Percentiles rank a stretch among this genome's conserved stretches.
phyloP scores from a whole-genome alignment of 495 filamentous ascomycete species.

The Durotheca rogersii region DNA sequence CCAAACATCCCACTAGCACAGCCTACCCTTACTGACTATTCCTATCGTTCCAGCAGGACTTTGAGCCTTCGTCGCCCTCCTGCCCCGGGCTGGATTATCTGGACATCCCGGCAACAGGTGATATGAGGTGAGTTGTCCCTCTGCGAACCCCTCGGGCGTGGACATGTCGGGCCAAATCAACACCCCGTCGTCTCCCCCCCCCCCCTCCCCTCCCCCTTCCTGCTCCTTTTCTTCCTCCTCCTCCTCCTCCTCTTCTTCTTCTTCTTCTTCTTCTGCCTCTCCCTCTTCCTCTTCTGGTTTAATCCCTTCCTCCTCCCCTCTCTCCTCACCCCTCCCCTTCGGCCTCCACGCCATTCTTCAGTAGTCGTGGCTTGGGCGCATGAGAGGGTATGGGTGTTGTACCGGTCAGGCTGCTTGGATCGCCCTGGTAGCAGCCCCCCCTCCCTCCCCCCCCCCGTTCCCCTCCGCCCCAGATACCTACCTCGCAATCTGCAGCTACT shows the following conservation, averaged over 20 bases:
- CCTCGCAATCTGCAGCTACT: constrained; percentile 28
- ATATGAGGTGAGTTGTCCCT: constrained; percentile 48
- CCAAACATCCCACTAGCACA: constrained; percentile 16
- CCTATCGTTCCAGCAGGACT: constrained; percentile 45
- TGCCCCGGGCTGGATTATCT: constrained; percentile 52
- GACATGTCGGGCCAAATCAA: neutral
- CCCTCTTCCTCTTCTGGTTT: constrained; percentile 2
- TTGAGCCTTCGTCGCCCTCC: constrained; percentile 50
- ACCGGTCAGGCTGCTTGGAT: constrained; percentile 25
- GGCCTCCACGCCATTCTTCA: constrained; percentile 4
- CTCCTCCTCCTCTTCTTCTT: constrained; percentile 3
- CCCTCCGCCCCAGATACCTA: no score
- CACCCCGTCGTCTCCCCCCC: neutral
- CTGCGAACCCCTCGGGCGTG: neutral
- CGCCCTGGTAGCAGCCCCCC: constrained; percentile 21
- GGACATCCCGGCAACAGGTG: constrained; percentile 46
- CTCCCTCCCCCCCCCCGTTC: constrained; percentile 8
- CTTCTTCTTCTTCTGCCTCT: neutral
- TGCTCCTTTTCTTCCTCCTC: constrained; percentile 5
- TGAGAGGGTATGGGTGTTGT: constrained; percentile 3
- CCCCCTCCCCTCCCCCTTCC: neutral
- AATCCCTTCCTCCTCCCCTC: constrained; percentile 5
- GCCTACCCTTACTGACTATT: constrained; percentile 30
- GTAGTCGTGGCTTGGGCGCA: constrained; percentile 17
- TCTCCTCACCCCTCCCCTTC: constrained; percentile 4